Conservation (phyloP, 106 monocot genomes). For the Dendrobium nobile region DNA sequence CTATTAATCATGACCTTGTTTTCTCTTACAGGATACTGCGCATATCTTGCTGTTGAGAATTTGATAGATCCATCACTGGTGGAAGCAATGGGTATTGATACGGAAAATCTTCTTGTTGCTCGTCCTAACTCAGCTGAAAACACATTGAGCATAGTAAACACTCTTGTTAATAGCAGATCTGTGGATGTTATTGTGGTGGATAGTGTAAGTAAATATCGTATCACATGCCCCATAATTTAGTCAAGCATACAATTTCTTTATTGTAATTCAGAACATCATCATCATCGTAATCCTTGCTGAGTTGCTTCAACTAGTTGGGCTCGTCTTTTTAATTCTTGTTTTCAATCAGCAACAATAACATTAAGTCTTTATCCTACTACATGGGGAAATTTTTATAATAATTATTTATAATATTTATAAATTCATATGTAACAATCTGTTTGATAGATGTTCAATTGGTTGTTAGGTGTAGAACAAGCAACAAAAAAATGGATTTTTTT, state of each 20-base stretch:
- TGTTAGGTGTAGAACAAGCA: too few species aligned
- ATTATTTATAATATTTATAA: too few species aligned
- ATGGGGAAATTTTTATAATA: too few species aligned
- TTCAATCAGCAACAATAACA: too few species aligned
- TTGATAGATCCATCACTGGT: conserved; percentile 54
- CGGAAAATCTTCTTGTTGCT: conserved; percentile 62
- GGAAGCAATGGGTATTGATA: conserved; percentile 65
- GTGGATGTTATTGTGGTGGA: conserved; percentile 86
- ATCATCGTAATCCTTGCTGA: background rate
- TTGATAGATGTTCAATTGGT: too few species aligned
- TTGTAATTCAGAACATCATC: background rate
- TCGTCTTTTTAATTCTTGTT: too few species aligned
- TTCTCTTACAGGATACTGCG: conserved; percentile 65
- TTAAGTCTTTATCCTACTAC: too few species aligned
- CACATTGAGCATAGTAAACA: conserved; percentile 66
- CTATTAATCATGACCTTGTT: conserved; percentile 5
- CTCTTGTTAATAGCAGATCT: conserved; percentile 64
- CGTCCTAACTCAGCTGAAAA: conserved; percentile 72
- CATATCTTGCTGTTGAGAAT: conserved; percentile 87
- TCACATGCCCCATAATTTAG: background rate
- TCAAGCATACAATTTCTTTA: background rate
- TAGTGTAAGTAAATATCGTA: conserved; percentile 51
- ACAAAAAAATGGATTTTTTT: too few species aligned
- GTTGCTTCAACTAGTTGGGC: too few species aligned
- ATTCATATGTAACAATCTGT: too few species aligned